Base-by-base conservation (phyloP, 164 flowering plant genomes). In the Amborella trichopoda region DNA sequence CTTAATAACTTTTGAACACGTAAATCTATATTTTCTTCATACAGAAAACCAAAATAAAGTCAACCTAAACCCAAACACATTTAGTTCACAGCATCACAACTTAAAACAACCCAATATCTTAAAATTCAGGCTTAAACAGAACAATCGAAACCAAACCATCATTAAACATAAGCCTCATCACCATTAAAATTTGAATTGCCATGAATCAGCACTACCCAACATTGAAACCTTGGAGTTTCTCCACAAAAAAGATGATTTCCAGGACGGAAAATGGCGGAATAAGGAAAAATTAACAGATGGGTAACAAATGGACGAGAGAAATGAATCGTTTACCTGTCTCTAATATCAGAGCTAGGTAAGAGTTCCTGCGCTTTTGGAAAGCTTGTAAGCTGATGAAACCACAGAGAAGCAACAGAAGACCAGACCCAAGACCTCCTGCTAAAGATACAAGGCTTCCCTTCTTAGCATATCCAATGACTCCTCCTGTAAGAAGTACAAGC, bases 321-420 rank as follows among this genome's bases (percentile, higher is more conserved):
- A 12, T 13, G 18, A 47, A 26, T 26, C 27, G 21, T 21, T 25
- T 67, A 90, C 98, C 80, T 0, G 84, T 83, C 56, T 86, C 83
- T 24, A 86, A 66, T 49, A 78, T 43, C 52, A 73, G 26, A 22
- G 91, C 83, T 23, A 71, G 17, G 42, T 48, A 79, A 2, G 94
- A 86, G 48, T 79, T 90, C 58, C 65, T 79, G 50, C 73, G 61
- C 58, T 72, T 81, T 55, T 70, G 61, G 41, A 71, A 91, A 18
- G 96, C 94, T 48, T 72, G 81, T 55, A 83, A 83, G 53, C 90
- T 87, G 49, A 87, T 46, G 49, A 66, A 77, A 4, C 90, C 96
- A 53, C 94, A 87, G 18, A 87, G 54, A 26, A 87, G 41, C 60
- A 91, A 81, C 40, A 81, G 23, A 42, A 78, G 57, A 10, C 98